These are phyloP conservation scores for Lignosus rhinocerotis DNA, from an alignment of 1,284 basidiomycete genomes.

Conservation along the genomic window DNA sequence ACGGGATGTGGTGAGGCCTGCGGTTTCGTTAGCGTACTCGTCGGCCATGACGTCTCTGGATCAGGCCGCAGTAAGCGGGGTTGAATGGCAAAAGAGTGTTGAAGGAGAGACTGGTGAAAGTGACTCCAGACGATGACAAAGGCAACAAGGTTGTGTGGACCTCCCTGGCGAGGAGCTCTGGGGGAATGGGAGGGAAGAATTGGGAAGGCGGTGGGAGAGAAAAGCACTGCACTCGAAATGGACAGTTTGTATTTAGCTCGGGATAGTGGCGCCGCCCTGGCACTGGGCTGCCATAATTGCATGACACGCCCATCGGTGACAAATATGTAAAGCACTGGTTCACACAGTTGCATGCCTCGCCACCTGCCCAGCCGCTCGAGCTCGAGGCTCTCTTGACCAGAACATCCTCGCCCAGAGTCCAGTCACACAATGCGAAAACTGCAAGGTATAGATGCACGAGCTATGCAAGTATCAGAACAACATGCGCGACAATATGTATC, in stretches of 20 bases:
- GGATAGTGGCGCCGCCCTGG: too few relatives aligned
- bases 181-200: neutral
- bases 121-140: neutral
- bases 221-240: neutral
- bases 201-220: neutral
- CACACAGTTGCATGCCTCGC: neutral
- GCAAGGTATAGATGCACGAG: slow-evolving; percentile 3
- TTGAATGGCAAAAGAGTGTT: slow-evolving; percentile 1
- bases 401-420: neutral
- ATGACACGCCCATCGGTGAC: neutral
- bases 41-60: slow-evolving; percentile 16
- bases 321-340: too few relatives aligned
- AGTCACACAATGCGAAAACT: neutral
- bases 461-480: slow-evolving; percentile 14
- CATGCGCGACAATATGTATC: slow-evolving; percentile 9
- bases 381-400: neutral
- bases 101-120: slow-evolving; percentile 20
- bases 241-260: too few relatives aligned
- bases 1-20: slow-evolving; percentile 55
- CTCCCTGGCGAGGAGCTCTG: neutral
- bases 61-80: slow-evolving; percentile 10
- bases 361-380: neutral
- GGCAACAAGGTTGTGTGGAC: neutral
- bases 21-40: slow-evolving; percentile 58
- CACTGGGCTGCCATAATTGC: too few relatives aligned